Base-by-base conservation (phyloP, 163 green algal species). In the Botryococcus braunii region DNA sequence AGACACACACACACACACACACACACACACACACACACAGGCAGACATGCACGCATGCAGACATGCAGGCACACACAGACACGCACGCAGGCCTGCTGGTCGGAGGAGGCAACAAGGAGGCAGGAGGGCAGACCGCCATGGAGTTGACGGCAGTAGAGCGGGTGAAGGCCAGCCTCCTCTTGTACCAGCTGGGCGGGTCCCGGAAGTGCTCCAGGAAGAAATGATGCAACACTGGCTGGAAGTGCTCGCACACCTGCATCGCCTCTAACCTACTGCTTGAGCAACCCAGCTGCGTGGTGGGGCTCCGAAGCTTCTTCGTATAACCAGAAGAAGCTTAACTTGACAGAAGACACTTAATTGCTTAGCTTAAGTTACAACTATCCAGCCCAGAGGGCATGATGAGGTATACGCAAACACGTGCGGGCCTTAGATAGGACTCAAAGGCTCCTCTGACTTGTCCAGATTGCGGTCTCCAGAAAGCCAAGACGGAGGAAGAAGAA, bases 181-280 rank as follows among this genome's bases (percentile, higher is more conserved):
- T 77, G 71, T 91, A 95, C 94, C 94, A 98, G 29, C 79, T 66
- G 11, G 71, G 49, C 0, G 93, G 88, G 13, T 83, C 34, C 11
- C 75, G 56, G 77, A 89, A 97, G 40, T 55, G 67, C 80, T 98
- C 91, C 67, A 95, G 76, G 75, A 99, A 97, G 76, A 95, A 97
- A 77, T 96, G 78, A 69, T 91, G 91, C 74, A 99, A 78, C 21
- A 85, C 82, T 35, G 90, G 92, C 2, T 71, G 72, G 81, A 93
- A 95, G 62, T 69, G 69, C 0, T 62, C 59, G 31, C 70, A 80
- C 48, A 88, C 74, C 31, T 80, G 48, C 57, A 70, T 52, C 17
- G 43, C 43, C 13, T 17, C 43, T 21, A 13, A 52, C 13, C 43
- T 27, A 52, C 13, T 52, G 43, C 17, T 17, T 52, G 13, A 17